These are phyloP conservation scores for Phytophthora brassicae DNA, from an alignment of 352 stramenopile genomes.

Conservation along the genomic window DNA sequence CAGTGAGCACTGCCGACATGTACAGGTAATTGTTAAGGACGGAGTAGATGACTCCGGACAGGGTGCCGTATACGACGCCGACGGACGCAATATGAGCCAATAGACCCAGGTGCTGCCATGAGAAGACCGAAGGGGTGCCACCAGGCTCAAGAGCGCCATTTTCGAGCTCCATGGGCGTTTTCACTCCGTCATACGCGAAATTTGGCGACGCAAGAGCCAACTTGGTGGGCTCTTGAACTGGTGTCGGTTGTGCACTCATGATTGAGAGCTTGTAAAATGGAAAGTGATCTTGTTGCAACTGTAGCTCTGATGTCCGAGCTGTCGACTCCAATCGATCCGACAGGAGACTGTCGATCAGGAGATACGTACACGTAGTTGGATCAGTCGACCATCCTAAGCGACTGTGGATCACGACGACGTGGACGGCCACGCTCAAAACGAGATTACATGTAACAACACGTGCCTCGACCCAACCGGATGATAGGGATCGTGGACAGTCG, in stretches of 20 bases:
- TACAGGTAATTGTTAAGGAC: slow-evolving; percentile 67
- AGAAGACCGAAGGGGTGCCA: slow-evolving; percentile 39
- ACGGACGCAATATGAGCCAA: slow-evolving; percentile 48
- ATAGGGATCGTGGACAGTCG: slow-evolving; percentile 10
- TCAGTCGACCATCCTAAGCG: slow-evolving; percentile 11
- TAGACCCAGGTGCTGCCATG: slow-evolving; percentile 44
- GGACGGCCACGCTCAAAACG: neutral
- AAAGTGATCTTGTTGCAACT: slow-evolving; percentile 7
- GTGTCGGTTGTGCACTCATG: slow-evolving; percentile 13
- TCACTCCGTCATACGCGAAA: slow-evolving; percentile 25
- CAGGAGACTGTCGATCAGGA: slow-evolving; percentile 5
- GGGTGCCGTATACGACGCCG: slow-evolving; percentile 44
- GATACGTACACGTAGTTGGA: slow-evolving; percentile 5
- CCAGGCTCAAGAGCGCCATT: slow-evolving; percentile 40
- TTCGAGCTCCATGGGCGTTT: slow-evolving; percentile 30
- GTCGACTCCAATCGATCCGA: slow-evolving; percentile 12
- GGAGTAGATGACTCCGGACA: slow-evolving; percentile 44
- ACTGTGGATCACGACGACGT: neutral
- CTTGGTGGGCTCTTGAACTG: slow-evolving; percentile 8
- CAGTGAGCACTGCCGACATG: slow-evolving; percentile 48
- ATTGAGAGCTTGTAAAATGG: slow-evolving; percentile 6
- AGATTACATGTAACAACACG: slow-evolving; percentile 3
- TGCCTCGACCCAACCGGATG: slow-evolving; percentile 27
- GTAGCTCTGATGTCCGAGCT: neutral
- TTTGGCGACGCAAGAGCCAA: slow-evolving; percentile 10